phyloP scores from a whole-genome alignment of 2,329 filamentous ascomycete genomes.

The Xenoacremonium recifei region DNA sequence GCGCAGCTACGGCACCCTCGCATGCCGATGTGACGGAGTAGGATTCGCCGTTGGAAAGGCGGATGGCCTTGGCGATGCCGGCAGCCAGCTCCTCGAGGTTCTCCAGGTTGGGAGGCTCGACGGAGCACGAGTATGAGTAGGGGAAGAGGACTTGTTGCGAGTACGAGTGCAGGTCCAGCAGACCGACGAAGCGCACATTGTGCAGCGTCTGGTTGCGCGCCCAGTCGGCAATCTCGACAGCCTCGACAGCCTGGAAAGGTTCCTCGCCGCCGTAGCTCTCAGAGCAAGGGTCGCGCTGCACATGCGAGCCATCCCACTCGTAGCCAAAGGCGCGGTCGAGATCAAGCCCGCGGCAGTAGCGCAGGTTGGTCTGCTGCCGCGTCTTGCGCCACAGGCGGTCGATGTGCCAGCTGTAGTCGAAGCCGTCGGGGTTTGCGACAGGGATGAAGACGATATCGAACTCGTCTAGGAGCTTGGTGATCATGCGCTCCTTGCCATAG shows the following conservation, averaged over 20 bases:
- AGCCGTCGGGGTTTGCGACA: slow-evolving; percentile 88
- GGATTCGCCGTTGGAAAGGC: slow-evolving; percentile 71
- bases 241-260: slow-evolving; percentile 82
- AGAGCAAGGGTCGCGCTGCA: slow-evolving; percentile 77
- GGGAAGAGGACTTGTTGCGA: slow-evolving; percentile 94
- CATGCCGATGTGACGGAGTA: slow-evolving; percentile 84
- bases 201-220: slow-evolving; percentile 74
- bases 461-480: slow-evolving; percentile 75
- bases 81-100: slow-evolving; percentile 88
- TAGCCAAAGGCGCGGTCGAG: slow-evolving; percentile 85
- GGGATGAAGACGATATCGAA: slow-evolving; percentile 91
- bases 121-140: slow-evolving; percentile 79
- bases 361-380: slow-evolving; percentile 75
- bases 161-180: slow-evolving; percentile 91
- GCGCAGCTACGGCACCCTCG: slow-evolving; percentile 63
- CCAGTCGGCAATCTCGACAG: slow-evolving; percentile 75
- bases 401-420: slow-evolving; percentile 87
- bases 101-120: slow-evolving; percentile 79
- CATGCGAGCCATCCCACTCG: slow-evolving; percentile 71
- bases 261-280: slow-evolving; percentile 83
- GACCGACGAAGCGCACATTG: slow-evolving; percentile 75
- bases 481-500: slow-evolving; percentile 69
- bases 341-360: slow-evolving; percentile 85
- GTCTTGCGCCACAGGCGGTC: slow-evolving; percentile 97
- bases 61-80: slow-evolving; percentile 85